Percentiles rank a stretch among this genome's conserved stretches.
These are phyloP conservation scores for Pholiota microspora DNA, from an alignment of 768 basidiomycete species.

Conservation along the genomic window DNA sequence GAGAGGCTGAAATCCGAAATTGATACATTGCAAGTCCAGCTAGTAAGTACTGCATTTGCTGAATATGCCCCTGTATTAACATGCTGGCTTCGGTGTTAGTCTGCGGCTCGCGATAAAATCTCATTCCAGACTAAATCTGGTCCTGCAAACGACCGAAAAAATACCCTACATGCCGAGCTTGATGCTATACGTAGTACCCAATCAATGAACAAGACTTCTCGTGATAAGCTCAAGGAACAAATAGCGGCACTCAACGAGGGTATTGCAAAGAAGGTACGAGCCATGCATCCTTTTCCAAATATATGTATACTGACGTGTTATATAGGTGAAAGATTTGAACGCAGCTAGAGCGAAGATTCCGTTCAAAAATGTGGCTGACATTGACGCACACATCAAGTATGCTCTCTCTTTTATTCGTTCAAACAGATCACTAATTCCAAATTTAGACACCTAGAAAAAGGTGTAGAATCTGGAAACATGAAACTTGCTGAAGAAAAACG, in stretches of 20 bases:
- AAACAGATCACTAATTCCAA: slow-evolving; percentile 10
- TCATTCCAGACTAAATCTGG: slow-evolving; percentile 56
- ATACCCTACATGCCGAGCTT: slow-evolving; percentile 74
- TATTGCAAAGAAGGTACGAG: slow-evolving; percentile 74
- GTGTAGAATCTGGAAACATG: slow-evolving; percentile 89
- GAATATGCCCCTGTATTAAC: slow-evolving; percentile 5
- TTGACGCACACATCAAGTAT: slow-evolving; percentile 85
- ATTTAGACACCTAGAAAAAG: slow-evolving; percentile 75
- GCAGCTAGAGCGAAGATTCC: slow-evolving; percentile 72
- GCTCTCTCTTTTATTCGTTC: slow-evolving; percentile 22
- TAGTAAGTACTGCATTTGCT: slow-evolving; percentile 51
- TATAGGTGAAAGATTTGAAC: slow-evolving; percentile 84
- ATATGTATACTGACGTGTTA: slow-evolving; percentile 10
- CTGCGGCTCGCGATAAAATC: slow-evolving; percentile 75
- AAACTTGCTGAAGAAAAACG: slow-evolving; percentile 96
- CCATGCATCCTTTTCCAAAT: not conserved
- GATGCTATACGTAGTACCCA: slow-evolving; percentile 79
- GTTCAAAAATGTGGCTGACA: slow-evolving; percentile 81
- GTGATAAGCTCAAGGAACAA: slow-evolving; percentile 74
- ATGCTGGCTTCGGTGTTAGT: slow-evolving; percentile 37
- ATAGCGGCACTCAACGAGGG: slow-evolving; percentile 75
- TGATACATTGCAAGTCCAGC: slow-evolving; percentile 73
- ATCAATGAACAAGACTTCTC: slow-evolving; percentile 67
- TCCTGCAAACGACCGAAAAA: slow-evolving; percentile 68
- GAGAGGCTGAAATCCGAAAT: slow-evolving; percentile 80